Conservation (phyloP, 441 rosid species). For the Raphanus hybrid region DNA sequence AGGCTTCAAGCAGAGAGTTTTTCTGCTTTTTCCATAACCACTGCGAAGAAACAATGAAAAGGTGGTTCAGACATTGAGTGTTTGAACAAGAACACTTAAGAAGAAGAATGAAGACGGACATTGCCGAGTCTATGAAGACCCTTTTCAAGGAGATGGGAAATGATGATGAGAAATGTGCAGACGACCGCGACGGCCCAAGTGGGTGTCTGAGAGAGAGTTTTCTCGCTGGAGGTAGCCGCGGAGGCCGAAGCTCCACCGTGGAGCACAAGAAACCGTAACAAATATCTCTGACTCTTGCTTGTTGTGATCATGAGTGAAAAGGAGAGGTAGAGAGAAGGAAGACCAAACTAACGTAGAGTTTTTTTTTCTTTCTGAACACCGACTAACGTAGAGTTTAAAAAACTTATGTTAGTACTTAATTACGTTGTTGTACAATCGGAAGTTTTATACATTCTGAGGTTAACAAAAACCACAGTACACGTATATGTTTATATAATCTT, state of each 20-base stretch:
- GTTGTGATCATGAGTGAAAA: slow-evolving; percentile 40
- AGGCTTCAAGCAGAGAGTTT: slow-evolving; percentile 78
- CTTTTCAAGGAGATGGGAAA: slow-evolving; percentile 70
- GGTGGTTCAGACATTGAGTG: slow-evolving; percentile 17
- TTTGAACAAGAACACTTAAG: slow-evolving; percentile 1
- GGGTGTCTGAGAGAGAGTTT: slow-evolving; percentile 73
- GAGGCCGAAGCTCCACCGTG: slow-evolving; percentile 29
- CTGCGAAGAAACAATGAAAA: slow-evolving; percentile 50
- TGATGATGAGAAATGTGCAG: slow-evolving; percentile 61
- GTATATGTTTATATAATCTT: not conserved
- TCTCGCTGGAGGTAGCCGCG: slow-evolving; percentile 40
- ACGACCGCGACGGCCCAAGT: slow-evolving; percentile 90
- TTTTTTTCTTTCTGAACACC: not conserved
- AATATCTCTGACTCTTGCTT: slow-evolving; percentile 9
- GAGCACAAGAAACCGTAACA: slow-evolving; percentile 31
- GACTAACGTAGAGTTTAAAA: slow-evolving; percentile 25
- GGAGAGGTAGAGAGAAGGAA: slow-evolving; percentile 20
- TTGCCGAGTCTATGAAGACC: slow-evolving; percentile 61
- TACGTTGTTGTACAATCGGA: slow-evolving; percentile 13
- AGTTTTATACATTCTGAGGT: slow-evolving; percentile 9
- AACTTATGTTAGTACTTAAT: slow-evolving; percentile 15
- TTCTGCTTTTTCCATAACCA: slow-evolving; percentile 79
- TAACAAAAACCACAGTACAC: not conserved
- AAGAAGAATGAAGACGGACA: slow-evolving; percentile 35
- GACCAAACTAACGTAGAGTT: slow-evolving; percentile 29